Percentiles rank a stretch among this genome's conserved stretches.
Conservation (phyloP, 352 stramenopile species). For the Globisporangium alternatum region DNA sequence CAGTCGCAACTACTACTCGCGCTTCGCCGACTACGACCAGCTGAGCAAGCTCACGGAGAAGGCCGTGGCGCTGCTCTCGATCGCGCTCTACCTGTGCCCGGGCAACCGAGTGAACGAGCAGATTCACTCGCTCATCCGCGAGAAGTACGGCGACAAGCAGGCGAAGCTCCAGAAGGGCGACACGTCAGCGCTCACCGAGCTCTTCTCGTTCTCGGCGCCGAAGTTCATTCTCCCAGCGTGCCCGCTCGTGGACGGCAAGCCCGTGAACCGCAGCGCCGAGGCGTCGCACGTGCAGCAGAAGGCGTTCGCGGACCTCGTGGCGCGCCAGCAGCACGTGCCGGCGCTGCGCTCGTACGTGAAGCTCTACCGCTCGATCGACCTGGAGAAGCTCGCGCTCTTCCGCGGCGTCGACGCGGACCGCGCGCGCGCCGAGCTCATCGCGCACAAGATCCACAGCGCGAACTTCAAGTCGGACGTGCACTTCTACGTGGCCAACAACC, state of each 20-base stretch:
- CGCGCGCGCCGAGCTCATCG: constrained; percentile 75
- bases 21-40: constrained; percentile 92
- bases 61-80: constrained; percentile 92
- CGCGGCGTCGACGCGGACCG: constrained; percentile 70
- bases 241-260: constrained; percentile 44
- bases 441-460: constrained; percentile 67
- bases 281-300: constrained; percentile 74
- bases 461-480: constrained; percentile 76
- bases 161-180: constrained; percentile 82
- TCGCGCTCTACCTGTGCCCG: constrained; percentile 88
- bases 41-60: constrained; percentile 95
- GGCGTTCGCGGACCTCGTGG: constrained; percentile 91
- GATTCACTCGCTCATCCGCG: constrained; percentile 86
- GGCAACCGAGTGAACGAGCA: constrained; percentile 83
- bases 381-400: constrained; percentile 94
- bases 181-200: constrained; percentile 75
- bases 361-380: constrained; percentile 95
- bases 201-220: constrained; percentile 92
- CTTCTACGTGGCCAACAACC: constrained; percentile 74
- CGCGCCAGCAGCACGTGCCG: constrained; percentile 80
- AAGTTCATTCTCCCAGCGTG: constrained; percentile 94
- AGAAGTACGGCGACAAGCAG: constrained; percentile 95
- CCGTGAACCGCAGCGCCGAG: constrained; percentile 58
- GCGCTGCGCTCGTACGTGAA: constrained; percentile 95
- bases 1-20: constrained; percentile 89